Evolutionary conservation across 2,329 filamentous ascomycete species (phyloP), one percentile per base, ranked within the genome.

Genomic region (Keithomyces neogunnii): DNA sequence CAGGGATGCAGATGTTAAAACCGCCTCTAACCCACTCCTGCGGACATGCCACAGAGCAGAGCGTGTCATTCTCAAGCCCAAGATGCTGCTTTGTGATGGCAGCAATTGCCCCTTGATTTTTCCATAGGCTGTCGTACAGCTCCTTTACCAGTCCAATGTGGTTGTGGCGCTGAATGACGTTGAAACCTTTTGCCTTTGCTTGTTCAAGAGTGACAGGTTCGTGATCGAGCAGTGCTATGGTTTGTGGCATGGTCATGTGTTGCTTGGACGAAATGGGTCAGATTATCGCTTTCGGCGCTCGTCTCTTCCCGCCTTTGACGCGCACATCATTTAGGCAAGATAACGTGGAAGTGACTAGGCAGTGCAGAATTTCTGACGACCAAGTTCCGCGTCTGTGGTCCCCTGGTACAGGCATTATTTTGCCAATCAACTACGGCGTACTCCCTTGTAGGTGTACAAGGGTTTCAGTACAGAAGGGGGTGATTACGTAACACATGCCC

Each of bases 1-100:
- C 53, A 45, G 59, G 59, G 47, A 69, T 59, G 53, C 63, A 70
- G 31, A 68, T 50, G 56, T 69, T 68, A 55, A 68, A 68, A 57
- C 57, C 59, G n/a, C 66, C 64, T 45, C 58, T 54, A 40, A 66
- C 62, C 65, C 62, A 68, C 53, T 57, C 46, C 13, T 58, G 43
- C 48, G 50, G 53, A 38, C 52, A 53, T 11, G 54, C 53, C 31
- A 64, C 57, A 31, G 44, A 57, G 56, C 60, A 66, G 45, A 36
- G 49, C 11, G 60, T 60, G 43, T 56, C 26, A 43, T 52, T 42
- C 46, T 56, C 46, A 10, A 67, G 59, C 28, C 53, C 33, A 29
- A 64, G 56, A 51, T 66, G 61, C 47, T 62, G 58, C 43, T 50
- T 58, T 10, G 57, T 49, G 9, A 60, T 53, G 35, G 54, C 45